Conservation (phyloP, 1,139 yeast species). For the Yarrowia galli region DNA sequence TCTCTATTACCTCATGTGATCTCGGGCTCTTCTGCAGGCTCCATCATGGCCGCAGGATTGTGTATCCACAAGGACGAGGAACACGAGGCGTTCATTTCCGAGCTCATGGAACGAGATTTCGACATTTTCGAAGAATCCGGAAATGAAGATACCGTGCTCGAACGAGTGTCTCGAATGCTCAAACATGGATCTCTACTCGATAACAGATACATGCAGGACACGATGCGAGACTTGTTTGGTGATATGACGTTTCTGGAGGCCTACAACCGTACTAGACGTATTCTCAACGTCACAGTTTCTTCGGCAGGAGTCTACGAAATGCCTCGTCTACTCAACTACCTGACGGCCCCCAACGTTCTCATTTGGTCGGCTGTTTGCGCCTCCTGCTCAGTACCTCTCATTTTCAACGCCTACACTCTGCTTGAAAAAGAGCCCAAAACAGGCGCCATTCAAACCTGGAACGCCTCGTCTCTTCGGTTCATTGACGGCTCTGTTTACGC, state of each 20-base stretch:
- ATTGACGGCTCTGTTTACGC: conserved; percentile 97
- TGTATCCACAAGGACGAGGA: conserved; percentile 85
- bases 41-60: conserved; percentile 87
- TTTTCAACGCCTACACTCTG: conserved; percentile 85
- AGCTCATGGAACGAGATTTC: conserved; percentile 52
- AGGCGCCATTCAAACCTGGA: conserved; percentile 76
- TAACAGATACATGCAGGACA: conserved; percentile 69
- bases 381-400: conserved; percentile 91
- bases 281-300: conserved; percentile 79
- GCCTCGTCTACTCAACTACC: conserved; percentile 82
- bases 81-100: conserved; percentile 61
- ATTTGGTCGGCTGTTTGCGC: conserved; percentile 98
- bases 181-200: conserved; percentile 92
- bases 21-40: conserved; percentile 97
- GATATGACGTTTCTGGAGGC: conserved; percentile 94
- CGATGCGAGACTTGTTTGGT: conserved; percentile 78
- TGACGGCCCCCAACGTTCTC: conserved; percentile 93
- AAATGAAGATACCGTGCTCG: conserved; percentile 57
- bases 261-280: conserved; percentile 75
- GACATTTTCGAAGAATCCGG: conserved; percentile 72
- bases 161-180: conserved; percentile 65
- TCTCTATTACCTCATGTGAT: conserved; percentile 83
- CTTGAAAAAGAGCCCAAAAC: conserved; percentile 83
- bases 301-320: conserved; percentile 57
- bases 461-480: conserved; percentile 78